Evolutionary conservation across 352 stramenopile species (phyloP).

Genomic region (Blastocystis sp.): DNA sequence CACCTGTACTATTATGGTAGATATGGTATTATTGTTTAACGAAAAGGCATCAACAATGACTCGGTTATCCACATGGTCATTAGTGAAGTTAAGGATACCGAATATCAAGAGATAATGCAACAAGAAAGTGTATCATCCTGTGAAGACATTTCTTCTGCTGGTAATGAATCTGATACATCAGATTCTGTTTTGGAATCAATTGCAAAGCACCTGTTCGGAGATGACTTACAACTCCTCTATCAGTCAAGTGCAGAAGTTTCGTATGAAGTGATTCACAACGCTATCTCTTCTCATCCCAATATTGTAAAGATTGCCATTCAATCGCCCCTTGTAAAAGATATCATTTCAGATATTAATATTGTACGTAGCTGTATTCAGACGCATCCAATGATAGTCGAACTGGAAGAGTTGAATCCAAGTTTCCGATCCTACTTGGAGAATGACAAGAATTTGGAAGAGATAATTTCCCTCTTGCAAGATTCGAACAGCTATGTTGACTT

Average conservation of each 20-base stretch:
- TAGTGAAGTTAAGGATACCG: neutral
- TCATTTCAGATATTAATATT: slow-evolving; percentile 11
- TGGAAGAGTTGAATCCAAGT: slow-evolving; percentile 23
- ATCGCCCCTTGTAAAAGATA: slow-evolving; percentile 24
- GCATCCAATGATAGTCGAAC: neutral
- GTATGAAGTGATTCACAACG: slow-evolving; percentile 1
- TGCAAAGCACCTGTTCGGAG: slow-evolving; percentile 30
- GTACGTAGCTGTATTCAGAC: neutral
- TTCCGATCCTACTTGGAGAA: neutral
- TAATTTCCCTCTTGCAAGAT: slow-evolving; percentile 2
- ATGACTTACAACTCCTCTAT: neutral
- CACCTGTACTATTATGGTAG: neutral
- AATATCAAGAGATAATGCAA: neutral
- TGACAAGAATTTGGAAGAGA: neutral
- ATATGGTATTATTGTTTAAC: neutral
- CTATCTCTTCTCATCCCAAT: slow-evolving; percentile 24
- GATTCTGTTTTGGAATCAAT: slow-evolving; percentile 27
- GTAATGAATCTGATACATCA: neutral
- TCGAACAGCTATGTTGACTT: slow-evolving; percentile 22
- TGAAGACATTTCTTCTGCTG: neutral
- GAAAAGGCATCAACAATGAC: neutral
- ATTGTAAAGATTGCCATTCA: slow-evolving; percentile 16
- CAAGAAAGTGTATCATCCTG: neutral
- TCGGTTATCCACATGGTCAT: slow-evolving; percentile 29
- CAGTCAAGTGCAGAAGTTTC: neutral